Conservation (phyloP, 495 filamentous ascomycete genomes). For the Physcia stellaris region DNA sequence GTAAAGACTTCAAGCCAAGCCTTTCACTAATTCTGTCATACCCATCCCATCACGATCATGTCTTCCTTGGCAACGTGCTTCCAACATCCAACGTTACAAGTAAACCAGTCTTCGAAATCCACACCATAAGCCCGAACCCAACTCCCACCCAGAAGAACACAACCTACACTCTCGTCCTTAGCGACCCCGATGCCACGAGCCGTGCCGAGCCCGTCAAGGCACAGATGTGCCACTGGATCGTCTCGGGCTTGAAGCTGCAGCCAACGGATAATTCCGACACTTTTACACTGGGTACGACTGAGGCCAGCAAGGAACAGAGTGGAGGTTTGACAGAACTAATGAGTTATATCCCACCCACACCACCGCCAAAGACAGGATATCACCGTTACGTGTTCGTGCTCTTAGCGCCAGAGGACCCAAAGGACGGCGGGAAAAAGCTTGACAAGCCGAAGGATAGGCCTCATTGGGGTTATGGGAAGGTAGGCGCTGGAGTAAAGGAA, state of each 20-base stretch:
- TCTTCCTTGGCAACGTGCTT: constrained; percentile 47
- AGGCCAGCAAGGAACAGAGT: neutral
- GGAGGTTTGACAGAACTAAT: constrained; percentile 30
- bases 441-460: constrained; percentile 42
- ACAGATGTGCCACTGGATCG: constrained; percentile 66
- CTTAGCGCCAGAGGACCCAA: constrained; percentile 29
- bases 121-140: neutral
- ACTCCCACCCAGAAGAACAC: constrained; percentile 9
- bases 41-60: constrained; percentile 27
- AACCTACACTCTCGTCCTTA: constrained; percentile 37
- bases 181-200: constrained; percentile 59
- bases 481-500: constrained; percentile 41
- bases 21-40: constrained; percentile 38
- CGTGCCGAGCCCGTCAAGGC: constrained; percentile 49
- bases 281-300: constrained; percentile 7
- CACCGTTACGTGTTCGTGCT: constrained; percentile 57
- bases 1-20: constrained; percentile 47
- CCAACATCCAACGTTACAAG: constrained; percentile 35
- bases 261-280: constrained; percentile 8
- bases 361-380: constrained; percentile 50
- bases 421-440: constrained; percentile 19
- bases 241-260: constrained; percentile 26
- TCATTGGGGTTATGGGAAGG: constrained; percentile 47
- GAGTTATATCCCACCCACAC: constrained; percentile 44
- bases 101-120: constrained; percentile 32